These are phyloP conservation scores for Agapanthus africanus DNA, from an alignment of 106 monocot species.

Conservation along the genomic window DNA sequence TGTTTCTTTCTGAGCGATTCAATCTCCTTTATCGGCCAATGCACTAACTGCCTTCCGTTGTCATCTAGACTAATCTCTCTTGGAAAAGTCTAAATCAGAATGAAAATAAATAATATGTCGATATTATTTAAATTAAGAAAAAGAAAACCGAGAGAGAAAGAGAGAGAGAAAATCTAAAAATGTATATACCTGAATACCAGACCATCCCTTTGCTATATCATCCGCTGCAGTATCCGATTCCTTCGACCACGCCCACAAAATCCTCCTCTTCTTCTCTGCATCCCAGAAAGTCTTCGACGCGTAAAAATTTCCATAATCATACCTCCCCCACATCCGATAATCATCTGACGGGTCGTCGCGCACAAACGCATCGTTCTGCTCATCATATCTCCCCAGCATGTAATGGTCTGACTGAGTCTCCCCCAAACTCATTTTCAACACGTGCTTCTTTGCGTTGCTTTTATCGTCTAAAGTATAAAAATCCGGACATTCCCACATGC, in stretches of 20 bases:
- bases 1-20: slow-evolving; percentile 45
- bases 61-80: slow-evolving; percentile 55
- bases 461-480: background rate
- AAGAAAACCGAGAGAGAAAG: background rate
- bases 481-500: slow-evolving; percentile 26
- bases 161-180: no score
- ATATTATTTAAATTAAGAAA: background rate
- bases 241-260: slow-evolving; percentile 63
- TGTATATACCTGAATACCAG: slow-evolving; percentile 53
- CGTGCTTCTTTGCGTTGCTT: background rate
- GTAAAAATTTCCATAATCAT: slow-evolving; percentile 76
- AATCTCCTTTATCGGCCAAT: slow-evolving; percentile 73
- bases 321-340: slow-evolving; percentile 40
- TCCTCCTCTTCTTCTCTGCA: slow-evolving; percentile 37
- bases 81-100: slow-evolving; percentile 51
- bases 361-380: slow-evolving; percentile 23
- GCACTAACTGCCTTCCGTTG: slow-evolving; percentile 39
- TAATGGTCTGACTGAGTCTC: slow-evolving; percentile 17
- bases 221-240: slow-evolving; percentile 47
- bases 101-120: background rate
- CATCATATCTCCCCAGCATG: slow-evolving; percentile 19
- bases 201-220: slow-evolving; percentile 69
- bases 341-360: slow-evolving; percentile 33
- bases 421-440: slow-evolving; percentile 10
- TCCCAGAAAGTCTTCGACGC: slow-evolving; percentile 80